A percentile compares a stretch with the other conserved stretches of the same genome.
Evolutionary conservation across 257 asterid genomes (phyloP).

Genomic region (Scutellaria galericulata): DNA sequence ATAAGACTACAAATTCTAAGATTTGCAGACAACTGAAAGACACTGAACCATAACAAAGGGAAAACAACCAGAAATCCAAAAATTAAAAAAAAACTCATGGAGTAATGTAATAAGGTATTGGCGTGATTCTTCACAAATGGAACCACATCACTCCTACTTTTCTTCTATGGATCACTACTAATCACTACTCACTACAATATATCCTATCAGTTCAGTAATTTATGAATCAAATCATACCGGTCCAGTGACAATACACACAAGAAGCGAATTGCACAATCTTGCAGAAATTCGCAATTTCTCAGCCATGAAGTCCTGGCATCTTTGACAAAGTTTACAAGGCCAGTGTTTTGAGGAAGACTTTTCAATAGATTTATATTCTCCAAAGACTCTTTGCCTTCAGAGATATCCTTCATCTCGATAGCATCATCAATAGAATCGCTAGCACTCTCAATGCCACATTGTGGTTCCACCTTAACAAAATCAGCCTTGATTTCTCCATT

Average conservation of each 20-base stretch:
- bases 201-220: conserved; percentile 18
- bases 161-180: conserved; percentile 24
- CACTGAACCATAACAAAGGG: conserved; percentile 3
- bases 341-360: conserved; percentile 64
- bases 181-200: conserved; percentile 6
- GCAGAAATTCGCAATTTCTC: conserved; percentile 90
- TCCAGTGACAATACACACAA: conserved; percentile 93
- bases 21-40: conserved; percentile 7
- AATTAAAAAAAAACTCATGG: conserved; percentile 7
- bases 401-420: conserved; percentile 39
- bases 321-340: conserved; percentile 75
- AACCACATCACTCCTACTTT: conserved; percentile 22
- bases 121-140: not conserved
- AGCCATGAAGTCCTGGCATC: conserved; percentile 91
- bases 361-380: conserved; percentile 55
- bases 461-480: conserved; percentile 60
- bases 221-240: conserved; percentile 63
- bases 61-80: conserved; percentile 1
- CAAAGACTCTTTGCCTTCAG: conserved; percentile 53
- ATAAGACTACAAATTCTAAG: not conserved
- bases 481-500: conserved; percentile 57
- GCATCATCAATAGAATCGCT: conserved; percentile 40
- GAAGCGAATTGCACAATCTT: conserved; percentile 98
- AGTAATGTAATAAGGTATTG: not conserved
- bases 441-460: conserved; percentile 46